These are phyloP conservation scores for Orbilia quercus DNA, from an alignment of 2,329 filamentous ascomycete species.

Conservation along the genomic window DNA sequence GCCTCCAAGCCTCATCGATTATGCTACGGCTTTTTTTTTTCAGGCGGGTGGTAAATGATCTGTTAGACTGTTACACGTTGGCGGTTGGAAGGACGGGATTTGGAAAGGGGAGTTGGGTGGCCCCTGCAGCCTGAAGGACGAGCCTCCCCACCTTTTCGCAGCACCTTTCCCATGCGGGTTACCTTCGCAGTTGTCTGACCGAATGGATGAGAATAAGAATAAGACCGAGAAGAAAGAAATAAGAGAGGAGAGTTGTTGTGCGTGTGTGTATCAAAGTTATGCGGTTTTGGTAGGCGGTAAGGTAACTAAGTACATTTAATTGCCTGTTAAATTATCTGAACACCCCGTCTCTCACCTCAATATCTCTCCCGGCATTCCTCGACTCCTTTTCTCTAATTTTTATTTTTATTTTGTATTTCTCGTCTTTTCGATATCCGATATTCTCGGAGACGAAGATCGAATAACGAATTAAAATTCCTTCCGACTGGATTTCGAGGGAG, in stretches of 20 bases:
- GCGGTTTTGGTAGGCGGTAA: slow-evolving; percentile 55
- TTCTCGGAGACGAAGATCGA: slow-evolving; percentile 15
- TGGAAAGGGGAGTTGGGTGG: slow-evolving; percentile 11
- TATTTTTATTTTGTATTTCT: neutral
- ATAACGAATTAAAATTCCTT: slow-evolving; percentile 24
- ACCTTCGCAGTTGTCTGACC: slow-evolving; percentile 21
- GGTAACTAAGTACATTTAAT: too few relatives aligned
- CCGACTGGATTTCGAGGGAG: slow-evolving; percentile 19
- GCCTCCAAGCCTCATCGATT: slow-evolving; percentile 19
- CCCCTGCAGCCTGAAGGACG: slow-evolving; percentile 37
- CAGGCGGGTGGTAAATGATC: neutral
- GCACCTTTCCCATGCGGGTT: slow-evolving; percentile 30
- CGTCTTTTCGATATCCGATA: slow-evolving; percentile 1
- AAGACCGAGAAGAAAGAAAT: slow-evolving; percentile 10
- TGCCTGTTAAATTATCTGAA: slow-evolving; percentile 27
- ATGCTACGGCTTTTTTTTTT: neutral
- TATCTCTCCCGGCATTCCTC: slow-evolving; percentile 13
- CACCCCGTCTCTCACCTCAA: slow-evolving; percentile 10
- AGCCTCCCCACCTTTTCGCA: slow-evolving; percentile 32
- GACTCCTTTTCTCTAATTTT: slow-evolving; percentile 36
- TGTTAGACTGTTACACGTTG: slow-evolving; percentile 46
- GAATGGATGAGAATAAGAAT: slow-evolving; percentile 1
- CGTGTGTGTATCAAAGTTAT: slow-evolving; percentile 25
- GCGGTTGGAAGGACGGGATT: slow-evolving; percentile 31
- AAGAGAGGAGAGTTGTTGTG: neutral